A percentile compares a stretch with the other conserved stretches of the same genome.
These are phyloP conservation scores for Plasmodium knowlesi DNA, from an alignment of 169 alveolate genomes.

Conservation along the genomic window DNA sequence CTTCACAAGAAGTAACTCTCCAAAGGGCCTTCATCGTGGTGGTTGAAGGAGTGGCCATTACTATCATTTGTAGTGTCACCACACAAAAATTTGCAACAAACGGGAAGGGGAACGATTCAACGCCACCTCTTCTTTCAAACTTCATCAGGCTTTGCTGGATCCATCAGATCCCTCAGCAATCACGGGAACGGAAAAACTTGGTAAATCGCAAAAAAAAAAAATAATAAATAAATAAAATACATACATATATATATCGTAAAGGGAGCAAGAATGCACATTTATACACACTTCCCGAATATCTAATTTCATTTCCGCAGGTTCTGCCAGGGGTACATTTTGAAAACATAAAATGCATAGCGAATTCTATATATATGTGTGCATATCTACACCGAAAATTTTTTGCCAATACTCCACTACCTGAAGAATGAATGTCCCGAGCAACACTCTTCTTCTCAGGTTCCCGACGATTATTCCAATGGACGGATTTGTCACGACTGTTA, in stretches of 20 bases:
- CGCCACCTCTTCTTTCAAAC: neutral
- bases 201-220: conserved; percentile 4
- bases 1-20: conserved; percentile 51
- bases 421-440: neutral
- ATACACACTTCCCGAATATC: neutral
- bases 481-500: conserved; percentile 70
- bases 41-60: no score
- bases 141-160: conserved; percentile 54
- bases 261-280: neutral
- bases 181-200: conserved; percentile 57
- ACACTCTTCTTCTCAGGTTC: conserved; percentile 26
- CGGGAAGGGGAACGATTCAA: neutral
- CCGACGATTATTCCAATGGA: conserved; percentile 76
- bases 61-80: neutral
- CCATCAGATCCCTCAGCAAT: conserved; percentile 56
- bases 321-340: conserved; percentile 63
- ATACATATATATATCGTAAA: no score
- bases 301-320: conserved; percentile 39
- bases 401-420: neutral
- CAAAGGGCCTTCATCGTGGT: no score
- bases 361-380: neutral
- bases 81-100: neutral
- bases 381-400: neutral
- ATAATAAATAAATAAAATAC: neutral
- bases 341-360: neutral